These are phyloP conservation scores for Paramarasmius palmivorus DNA, from an alignment of 1,284 basidiomycete species.

Conservation along the genomic window DNA sequence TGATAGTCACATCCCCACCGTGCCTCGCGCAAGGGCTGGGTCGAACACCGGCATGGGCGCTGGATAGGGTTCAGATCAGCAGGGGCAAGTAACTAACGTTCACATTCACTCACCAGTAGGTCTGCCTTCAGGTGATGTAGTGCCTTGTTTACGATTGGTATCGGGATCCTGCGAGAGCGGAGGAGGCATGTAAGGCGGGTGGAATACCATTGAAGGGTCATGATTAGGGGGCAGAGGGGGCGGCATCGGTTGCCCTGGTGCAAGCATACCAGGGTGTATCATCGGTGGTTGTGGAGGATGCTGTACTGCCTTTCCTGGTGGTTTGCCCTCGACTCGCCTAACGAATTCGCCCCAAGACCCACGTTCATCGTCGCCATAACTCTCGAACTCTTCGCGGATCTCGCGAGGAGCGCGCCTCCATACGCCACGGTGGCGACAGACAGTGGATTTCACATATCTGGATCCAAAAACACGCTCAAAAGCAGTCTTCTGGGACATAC, in stretches of 20 bases:
- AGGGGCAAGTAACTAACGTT: no score
- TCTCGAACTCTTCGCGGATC: conserved; percentile 50
- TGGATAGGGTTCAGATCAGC: no score
- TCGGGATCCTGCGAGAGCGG: no score
- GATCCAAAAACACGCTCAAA: conserved; percentile 67
- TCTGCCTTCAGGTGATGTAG: no score
- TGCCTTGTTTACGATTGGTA: no score
- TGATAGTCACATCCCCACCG: no score
- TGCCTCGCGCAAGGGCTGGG: no score
- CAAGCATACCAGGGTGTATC: conserved; percentile 2
- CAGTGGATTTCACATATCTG: conserved; percentile 68
- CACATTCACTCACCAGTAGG: no score
- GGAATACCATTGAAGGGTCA: no score
- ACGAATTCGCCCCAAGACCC: conserved; percentile 70
- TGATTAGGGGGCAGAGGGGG: no score
- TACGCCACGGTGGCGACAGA: conserved; percentile 64
- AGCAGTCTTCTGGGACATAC: conserved; percentile 56
- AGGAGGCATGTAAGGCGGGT: no score
- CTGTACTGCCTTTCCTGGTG: conserved; percentile 1
- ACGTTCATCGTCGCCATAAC: conserved; percentile 53
- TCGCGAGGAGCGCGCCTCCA: conserved; percentile 54
- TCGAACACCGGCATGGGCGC: no score
- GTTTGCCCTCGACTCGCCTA: conserved; percentile 45
- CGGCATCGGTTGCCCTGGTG: neutral
- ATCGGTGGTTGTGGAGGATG: neutral